Conservation (phyloP, 2,329 filamentous ascomycete species). For the Dactylonectria estremocensis region DNA sequence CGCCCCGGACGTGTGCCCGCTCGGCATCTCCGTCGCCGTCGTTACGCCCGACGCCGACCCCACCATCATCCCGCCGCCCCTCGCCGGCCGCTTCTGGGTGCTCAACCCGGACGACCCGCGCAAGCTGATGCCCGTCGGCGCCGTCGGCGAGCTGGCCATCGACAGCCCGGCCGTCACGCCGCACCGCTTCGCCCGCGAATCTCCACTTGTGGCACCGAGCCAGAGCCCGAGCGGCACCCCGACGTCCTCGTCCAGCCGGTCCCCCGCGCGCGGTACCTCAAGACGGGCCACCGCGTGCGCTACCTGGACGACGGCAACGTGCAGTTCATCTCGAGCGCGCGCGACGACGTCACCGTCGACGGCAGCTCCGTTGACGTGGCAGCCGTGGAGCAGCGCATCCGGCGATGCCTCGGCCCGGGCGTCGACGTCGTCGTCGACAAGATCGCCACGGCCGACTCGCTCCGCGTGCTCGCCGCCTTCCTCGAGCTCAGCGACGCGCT, state of each 20-base stretch:
- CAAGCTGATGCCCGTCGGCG: conserved; percentile 67
- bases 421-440: conserved; percentile 66
- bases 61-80: conserved; percentile 62
- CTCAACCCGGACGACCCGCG: conserved; percentile 67
- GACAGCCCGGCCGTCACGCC: conserved; percentile 62
- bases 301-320: conserved; percentile 65
- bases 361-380: conserved; percentile 59
- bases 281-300: conserved; percentile 66
- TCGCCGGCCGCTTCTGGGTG: conserved; percentile 66
- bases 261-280: conserved; percentile 62
- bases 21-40: conserved; percentile 66
- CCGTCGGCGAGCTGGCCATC: conserved; percentile 72
- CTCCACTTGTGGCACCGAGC: conserved; percentile 46
- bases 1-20: conserved; percentile 65
- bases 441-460: conserved; percentile 61
- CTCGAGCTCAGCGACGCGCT: conserved; percentile 62
- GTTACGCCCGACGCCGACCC: conserved; percentile 56
- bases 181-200: conserved; percentile 54
- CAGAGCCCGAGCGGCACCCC: neutral
- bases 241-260: no score
- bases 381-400: conserved; percentile 64
- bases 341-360: conserved; percentile 59
- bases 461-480: conserved; percentile 63
- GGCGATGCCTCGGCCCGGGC: conserved; percentile 62
- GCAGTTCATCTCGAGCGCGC: conserved; percentile 62